Evolutionary conservation across 768 basidiomycete genomes (phyloP), one percentile per base, ranked within the genome.

Genomic region (Agaricus subrufescens): DNA sequence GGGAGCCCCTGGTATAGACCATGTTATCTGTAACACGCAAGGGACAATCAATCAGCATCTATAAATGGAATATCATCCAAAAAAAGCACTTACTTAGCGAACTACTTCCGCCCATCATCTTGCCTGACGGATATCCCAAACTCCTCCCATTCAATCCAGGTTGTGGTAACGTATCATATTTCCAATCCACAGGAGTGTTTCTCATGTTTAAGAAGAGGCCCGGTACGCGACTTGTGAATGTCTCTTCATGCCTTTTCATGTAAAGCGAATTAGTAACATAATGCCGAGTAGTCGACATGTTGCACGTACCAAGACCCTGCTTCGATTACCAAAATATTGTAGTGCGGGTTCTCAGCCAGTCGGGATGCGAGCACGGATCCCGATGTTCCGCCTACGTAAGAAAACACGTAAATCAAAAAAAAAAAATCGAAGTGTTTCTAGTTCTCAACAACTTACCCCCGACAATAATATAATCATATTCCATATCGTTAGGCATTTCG

Each of bases 1-100:
- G 57, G 38, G 53, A 59, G 14, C 62, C 58, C 19, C 57, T 54
- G 7, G 67, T 68, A 50, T 58, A 59, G 7, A 57, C 31, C 31
- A 31, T 31, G 10, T 31, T 31, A 31, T 31, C 31, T 31, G 10
- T 10, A 31, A 31, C 5, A 31, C 10, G 10, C 10, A 31, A 10
- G 10, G 10, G 31, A 10, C 10, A 5, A 31, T 31, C 10, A 4
- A 31, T 31, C 31, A 31, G 31, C 1, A 10, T 31, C 10, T 31
- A 5, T 31, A 31, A 31, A 31, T 10, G 31, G 10, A 31, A 31
- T 4, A 5, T 31, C 31, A 31, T 5, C 10, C 31, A 10, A 31
- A 10, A 31, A 31, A 5, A 31, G 10, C 31, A 49, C 48, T 49
- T 8, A 49, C 48, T 49, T 5, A 34, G 31, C 9, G 58, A 61